phyloP scores from a whole-genome alignment of 106 monocot species.

The Posidonia australis region DNA sequence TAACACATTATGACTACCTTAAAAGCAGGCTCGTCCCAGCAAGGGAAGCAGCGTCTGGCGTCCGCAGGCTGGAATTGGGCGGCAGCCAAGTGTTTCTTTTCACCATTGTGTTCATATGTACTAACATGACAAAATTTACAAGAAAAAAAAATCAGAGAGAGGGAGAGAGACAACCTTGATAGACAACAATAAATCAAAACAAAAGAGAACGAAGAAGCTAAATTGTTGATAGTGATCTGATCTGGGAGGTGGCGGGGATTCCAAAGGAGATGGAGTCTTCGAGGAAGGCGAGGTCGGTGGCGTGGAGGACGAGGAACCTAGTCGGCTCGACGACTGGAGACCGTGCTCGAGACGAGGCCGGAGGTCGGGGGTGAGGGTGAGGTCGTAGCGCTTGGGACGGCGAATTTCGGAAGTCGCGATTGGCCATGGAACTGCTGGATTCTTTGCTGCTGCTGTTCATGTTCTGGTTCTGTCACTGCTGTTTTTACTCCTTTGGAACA shows the following conservation, averaged over 20 bases:
- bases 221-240: too few relatives aligned
- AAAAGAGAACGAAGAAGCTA: too few relatives aligned
- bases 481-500: too few relatives aligned
- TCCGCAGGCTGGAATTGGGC: slow-evolving; percentile 87
- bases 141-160: slow-evolving; percentile 1
- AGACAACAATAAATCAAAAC: too few relatives aligned
- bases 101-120: slow-evolving; percentile 62
- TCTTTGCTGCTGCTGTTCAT: too few relatives aligned
- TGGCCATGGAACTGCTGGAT: slow-evolving; percentile 61
- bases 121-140: slow-evolving; percentile 24
- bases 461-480: too few relatives aligned
- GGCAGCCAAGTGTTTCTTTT: slow-evolving; percentile 79
- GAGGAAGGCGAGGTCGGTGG: slow-evolving; percentile 53
- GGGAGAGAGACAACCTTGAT: neutral
- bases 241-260: too few relatives aligned
- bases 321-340: slow-evolving; percentile 52
- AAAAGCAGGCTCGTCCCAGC: slow-evolving; percentile 94
- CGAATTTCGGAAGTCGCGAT: slow-evolving; percentile 62
- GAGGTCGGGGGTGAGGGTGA: slow-evolving; percentile 70
- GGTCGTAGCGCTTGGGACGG: slow-evolving; percentile 53
- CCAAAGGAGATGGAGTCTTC: slow-evolving; percentile 21
- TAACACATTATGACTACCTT: too few relatives aligned
- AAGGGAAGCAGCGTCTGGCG: slow-evolving; percentile 91
- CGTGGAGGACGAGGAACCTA: slow-evolving; percentile 75
- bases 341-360: slow-evolving; percentile 40